phyloP scores from a whole-genome alignment of 176 grass and related monocot genomes.

The Coix lacrymajobi region DNA sequence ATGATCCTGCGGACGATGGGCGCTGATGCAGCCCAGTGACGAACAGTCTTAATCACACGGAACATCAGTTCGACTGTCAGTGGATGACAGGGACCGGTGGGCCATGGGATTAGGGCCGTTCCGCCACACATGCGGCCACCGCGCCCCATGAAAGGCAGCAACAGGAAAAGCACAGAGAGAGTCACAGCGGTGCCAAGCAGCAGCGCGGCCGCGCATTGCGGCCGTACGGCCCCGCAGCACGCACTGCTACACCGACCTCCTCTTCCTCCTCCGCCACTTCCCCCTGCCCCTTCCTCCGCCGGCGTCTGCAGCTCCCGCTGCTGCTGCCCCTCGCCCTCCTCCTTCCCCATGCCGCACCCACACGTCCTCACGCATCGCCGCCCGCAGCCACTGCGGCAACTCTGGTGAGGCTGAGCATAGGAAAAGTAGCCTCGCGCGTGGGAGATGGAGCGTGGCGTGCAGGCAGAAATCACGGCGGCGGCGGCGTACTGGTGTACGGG shows the following conservation, averaged over 20 bases:
- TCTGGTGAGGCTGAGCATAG: background rate
- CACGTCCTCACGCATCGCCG: conserved; percentile 33
- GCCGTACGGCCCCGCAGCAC: conserved; percentile 35
- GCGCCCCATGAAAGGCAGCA: conserved; percentile 56
- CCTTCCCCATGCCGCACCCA: conserved; percentile 56
- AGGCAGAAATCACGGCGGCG: no score
- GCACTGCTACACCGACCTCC: background rate
- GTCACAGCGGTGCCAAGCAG: conserved; percentile 57
- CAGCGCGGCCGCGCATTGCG: conserved; percentile 52
- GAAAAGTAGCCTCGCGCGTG: no score
- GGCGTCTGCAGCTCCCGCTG: conserved; percentile 2
- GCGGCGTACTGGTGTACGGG: no score
- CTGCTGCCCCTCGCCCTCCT: conserved; percentile 10
- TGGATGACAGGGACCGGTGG: no score
- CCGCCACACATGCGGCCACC: no score
- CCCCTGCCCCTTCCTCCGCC: conserved; percentile 1
- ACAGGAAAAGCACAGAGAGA: conserved; percentile 67
- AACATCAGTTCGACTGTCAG: no score
- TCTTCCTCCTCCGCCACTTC: background rate
- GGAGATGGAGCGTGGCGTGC: no score
- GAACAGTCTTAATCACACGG: no score
- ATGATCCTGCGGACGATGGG: no score
- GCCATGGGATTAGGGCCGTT: no score
- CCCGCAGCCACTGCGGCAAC: conserved; percentile 11
- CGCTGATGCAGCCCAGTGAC: no score